phyloP scores from a whole-genome alignment of 306 rosid species.

The Coriaria nepalensis region DNA sequence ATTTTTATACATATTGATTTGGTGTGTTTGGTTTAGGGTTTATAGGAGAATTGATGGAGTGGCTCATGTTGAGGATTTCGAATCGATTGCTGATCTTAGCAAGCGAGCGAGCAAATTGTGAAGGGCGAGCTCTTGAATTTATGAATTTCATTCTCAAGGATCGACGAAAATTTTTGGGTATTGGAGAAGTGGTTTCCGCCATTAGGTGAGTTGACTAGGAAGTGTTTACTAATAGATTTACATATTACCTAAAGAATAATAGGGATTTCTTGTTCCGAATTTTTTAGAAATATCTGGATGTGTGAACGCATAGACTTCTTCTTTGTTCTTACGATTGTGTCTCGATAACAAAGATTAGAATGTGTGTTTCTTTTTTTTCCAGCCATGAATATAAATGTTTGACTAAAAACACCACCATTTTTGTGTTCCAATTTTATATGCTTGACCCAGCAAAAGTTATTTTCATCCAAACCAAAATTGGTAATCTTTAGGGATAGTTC shows the following conservation, averaged over 20 bases:
- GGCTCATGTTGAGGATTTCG: slow-evolving; percentile 84
- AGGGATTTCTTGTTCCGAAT: background rate
- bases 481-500: too few species aligned
- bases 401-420: too few species aligned
- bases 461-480: too few species aligned
- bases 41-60: slow-evolving; percentile 85
- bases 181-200: slow-evolving; percentile 46
- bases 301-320: too few species aligned
- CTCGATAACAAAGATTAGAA: too few species aligned
- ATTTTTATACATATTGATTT: background rate
- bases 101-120: slow-evolving; percentile 65
- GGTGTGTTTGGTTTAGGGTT: background rate
- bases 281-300: too few species aligned
- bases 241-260: background rate
- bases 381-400: too few species aligned
- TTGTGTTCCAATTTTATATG: too few species aligned
- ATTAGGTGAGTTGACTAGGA: slow-evolving; percentile 26
- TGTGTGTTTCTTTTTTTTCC: too few species aligned
- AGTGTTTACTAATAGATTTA: too few species aligned
- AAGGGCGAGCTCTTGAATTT: slow-evolving; percentile 45
- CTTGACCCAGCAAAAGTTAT: too few species aligned
- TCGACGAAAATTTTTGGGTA: slow-evolving; percentile 41
- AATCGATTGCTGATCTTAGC: slow-evolving; percentile 47
- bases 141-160: slow-evolving; percentile 71
- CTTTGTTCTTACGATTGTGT: too few species aligned